Base-by-base conservation (phyloP, 257 asterid genomes). In the Scutellaria minor region DNA sequence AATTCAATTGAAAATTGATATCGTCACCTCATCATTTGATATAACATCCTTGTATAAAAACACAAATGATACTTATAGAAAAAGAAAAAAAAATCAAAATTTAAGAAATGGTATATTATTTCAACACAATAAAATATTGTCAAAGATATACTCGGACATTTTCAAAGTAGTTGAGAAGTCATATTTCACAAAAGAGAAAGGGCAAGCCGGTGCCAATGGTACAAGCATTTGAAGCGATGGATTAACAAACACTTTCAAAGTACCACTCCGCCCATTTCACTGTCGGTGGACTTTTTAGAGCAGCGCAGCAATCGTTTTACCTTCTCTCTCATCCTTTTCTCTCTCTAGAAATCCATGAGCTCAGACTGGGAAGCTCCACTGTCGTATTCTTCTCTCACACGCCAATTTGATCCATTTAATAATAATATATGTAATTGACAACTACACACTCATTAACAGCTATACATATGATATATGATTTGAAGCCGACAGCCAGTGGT, bases 361-460 rank as follows among this genome's bases (percentile, higher is more conserved):
- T 66, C 24, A 35, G 54, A 9, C 51, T 51, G 5, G 56, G 77
- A 75, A 83, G 91, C 87, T 82, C 76, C 18, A 31, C 71, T 74
- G 85, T 88, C 86, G 72, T 79, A 81, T 84, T 87, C 94, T 85
- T 87, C 84, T n/a, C 63, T 74, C 55, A 66, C 83, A 83, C 80
- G 80, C 80, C 67, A 75, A 68, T 66, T 73, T 41, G 13, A 48
- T 52, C 40, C 66, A 7, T 46, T 5, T 22, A 24, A 66, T 70
- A 48, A 51, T 58, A 6, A 59, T 52, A 60, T 39, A 37, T 66
- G 61, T 53, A 73, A 63, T 64, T 64, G 64, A 41, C 53, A 68
- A 71, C 31, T 51, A 53, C 69, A 72, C 79, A 50, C 76, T 81
- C 79, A 80, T 63, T 54, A 47, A 64, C 87, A 83, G 84, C 90